Base-by-base conservation (phyloP, 805 yeast genomes). In the Komagataella pastoris region DNA sequence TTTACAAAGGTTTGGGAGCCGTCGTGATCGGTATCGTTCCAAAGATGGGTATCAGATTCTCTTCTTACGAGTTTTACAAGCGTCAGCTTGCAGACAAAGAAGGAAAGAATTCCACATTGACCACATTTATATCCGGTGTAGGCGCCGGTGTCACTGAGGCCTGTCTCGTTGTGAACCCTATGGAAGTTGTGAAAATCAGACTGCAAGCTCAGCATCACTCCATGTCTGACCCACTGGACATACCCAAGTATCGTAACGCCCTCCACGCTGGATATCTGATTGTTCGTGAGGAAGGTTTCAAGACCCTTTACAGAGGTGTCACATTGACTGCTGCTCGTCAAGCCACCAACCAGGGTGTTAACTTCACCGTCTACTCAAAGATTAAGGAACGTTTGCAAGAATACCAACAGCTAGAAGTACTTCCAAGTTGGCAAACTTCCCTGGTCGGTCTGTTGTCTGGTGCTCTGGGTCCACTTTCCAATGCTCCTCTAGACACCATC, bases 131-230 rank as follows among this genome's bases (percentile, higher is more conserved):
- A 50, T 90, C 97, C 47, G 99, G 99, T 70, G 93, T 91, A 23
- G 90, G 96, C 67, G 98, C 99, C 17, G 99, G 99, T 71, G 74
- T 88, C 64, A 88, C 97, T 49, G 99, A 91, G 70, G 97, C 98
- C 1, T 90, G 93, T 52, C 69, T 85, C 54, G 91, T 91, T 53
- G 99, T 91, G 46, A 93, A 88, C 65, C 98, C 98, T 47, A 91
- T 89, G 85, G 99, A 91, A 68, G 97, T 93, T 55, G 95, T 91
- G 57, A 91, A 91, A 69, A 91, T 91, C 64, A 78, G 99, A 68
- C 77, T 91, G 64, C 99, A 91, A 70, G 96, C 98, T 17, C 99
- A 91, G 72, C 85, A 83, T 58, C 91, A 88, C 65, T 85, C 95
- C 47, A 76, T 90, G 79, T 81, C 83, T 51, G 96, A 88, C 63